Percentiles rank a stretch among this genome's conserved stretches.
Conservation (phyloP, 768 basidiomycete genomes). For the Jaapia argillacea region DNA sequence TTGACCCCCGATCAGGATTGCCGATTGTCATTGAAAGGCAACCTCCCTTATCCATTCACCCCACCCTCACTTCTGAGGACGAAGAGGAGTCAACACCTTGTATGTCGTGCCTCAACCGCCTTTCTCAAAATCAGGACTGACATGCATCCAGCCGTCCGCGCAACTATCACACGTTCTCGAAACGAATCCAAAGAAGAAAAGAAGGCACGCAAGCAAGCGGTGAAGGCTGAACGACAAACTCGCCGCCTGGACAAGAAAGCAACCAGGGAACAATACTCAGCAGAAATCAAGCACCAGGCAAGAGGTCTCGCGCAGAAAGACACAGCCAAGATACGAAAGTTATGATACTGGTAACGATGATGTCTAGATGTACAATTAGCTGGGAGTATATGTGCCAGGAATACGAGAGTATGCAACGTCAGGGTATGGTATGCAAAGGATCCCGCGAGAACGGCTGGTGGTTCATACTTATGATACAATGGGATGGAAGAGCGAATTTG, state of each 20-base stretch:
- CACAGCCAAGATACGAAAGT: conserved; percentile 19
- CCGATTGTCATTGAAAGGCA: too few species aligned
- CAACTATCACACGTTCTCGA: conserved; percentile 59
- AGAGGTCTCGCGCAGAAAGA: conserved; percentile 35
- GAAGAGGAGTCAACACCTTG: conserved; percentile 3
- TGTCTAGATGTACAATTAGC: too few species aligned
- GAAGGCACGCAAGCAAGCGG: conserved; percentile 57
- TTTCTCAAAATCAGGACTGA: neutral
- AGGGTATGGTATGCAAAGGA: conserved; percentile 1
- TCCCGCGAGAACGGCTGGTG: neutral
- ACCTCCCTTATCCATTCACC: too few species aligned
- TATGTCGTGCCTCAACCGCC: too few species aligned
- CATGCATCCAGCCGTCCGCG: conserved; percentile 9
- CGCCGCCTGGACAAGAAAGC: conserved; percentile 62
- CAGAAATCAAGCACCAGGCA: conserved; percentile 55
- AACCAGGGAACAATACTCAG: conserved; percentile 50
- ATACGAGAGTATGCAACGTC: conserved; percentile 6
- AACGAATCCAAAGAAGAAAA: conserved; percentile 72
- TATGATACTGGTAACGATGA: conserved; percentile 16
- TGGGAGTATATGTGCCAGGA: neutral
- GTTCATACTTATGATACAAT: too few species aligned
- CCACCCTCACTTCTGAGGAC: conserved; percentile 3
- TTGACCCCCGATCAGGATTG: conserved; percentile 73
- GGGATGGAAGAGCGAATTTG: neutral
- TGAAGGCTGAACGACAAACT: conserved; percentile 54